Evolutionary conservation across 352 stramenopile genomes (phyloP).

Genomic region (Peronosclerospora sorghi): DNA sequence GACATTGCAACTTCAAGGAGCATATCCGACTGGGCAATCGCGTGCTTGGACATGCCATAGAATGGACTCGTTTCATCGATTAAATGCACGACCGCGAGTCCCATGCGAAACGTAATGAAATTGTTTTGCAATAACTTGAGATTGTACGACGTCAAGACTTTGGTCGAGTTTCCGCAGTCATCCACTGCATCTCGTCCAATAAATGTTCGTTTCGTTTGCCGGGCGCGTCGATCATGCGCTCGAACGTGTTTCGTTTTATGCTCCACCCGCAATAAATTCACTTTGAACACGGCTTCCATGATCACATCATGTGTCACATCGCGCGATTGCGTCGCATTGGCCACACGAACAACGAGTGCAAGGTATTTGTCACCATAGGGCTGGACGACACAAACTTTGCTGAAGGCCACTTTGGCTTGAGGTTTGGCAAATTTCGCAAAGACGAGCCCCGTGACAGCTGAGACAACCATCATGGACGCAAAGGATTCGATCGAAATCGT

Average conservation of each 20-base stretch:
- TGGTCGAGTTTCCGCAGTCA: conserved; percentile 17
- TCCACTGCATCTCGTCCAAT: conserved; percentile 5
- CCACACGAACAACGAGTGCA: conserved; percentile 66
- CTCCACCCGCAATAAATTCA: conserved; percentile 71
- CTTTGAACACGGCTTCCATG: conserved; percentile 71
- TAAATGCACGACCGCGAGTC: conserved; percentile 65
- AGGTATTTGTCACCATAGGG: conserved; percentile 63
- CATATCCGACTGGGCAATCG: conserved; percentile 58
- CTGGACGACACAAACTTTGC: conserved; percentile 64
- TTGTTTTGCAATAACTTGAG: conserved; percentile 73
- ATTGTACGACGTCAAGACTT: conserved; percentile 64
- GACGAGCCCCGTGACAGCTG: conserved; percentile 67
- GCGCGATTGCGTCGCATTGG: conserved; percentile 69
- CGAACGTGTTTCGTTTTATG: conserved; percentile 30
- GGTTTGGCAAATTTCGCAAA: conserved; percentile 80
- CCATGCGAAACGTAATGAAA: conserved; percentile 82
- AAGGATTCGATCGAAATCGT: conserved; percentile 71
- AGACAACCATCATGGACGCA: conserved; percentile 70
- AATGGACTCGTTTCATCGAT: conserved; percentile 63
- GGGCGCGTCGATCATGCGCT: conserved; percentile 18
- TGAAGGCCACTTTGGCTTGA: conserved; percentile 69
- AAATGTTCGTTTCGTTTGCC: conserved; percentile 2
- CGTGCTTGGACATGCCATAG: conserved; percentile 42
- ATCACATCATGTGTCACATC: conserved; percentile 77
- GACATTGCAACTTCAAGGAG: conserved; percentile 67